phyloP scores from a whole-genome alignment of 1,284 basidiomycete genomes.

The Irpex sp. region DNA sequence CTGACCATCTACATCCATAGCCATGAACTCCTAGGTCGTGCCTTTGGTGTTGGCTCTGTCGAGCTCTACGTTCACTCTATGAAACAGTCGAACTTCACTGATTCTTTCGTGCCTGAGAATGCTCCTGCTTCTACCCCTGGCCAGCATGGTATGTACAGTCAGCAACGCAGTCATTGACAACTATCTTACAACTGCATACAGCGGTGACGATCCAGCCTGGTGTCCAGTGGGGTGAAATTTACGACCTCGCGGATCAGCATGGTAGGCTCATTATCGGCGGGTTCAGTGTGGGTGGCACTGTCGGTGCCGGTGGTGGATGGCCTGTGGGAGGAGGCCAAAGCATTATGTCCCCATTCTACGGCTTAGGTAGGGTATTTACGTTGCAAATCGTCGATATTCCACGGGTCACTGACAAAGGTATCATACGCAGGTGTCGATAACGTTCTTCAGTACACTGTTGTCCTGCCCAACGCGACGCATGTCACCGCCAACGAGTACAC shows the following conservation, averaged over 20 bases:
- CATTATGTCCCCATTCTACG: slow-evolving; percentile 30
- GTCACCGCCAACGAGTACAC: slow-evolving; percentile 33
- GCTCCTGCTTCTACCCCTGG: not conserved
- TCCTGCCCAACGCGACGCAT: slow-evolving; percentile 33
- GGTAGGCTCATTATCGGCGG: not conserved
- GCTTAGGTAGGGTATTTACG: slow-evolving; percentile 21
- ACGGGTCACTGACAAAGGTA: not conserved
- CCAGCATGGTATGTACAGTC: not conserved
- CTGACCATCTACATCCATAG: not conserved
- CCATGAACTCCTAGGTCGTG: not conserved
- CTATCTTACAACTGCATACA: not conserved
- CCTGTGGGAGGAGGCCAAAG: slow-evolving; percentile 45
- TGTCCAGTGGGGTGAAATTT: not conserved
- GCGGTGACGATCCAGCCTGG: not conserved
- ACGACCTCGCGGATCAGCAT: not conserved
- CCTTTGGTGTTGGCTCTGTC: not conserved
- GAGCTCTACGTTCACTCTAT: not conserved
- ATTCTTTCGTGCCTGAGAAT: not conserved
- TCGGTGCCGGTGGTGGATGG: not conserved
- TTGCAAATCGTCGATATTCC: not conserved
- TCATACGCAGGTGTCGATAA: slow-evolving; percentile 33
- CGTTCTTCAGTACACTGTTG: slow-evolving; percentile 36
- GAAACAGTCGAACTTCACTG: not conserved
- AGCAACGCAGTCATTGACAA: not conserved
- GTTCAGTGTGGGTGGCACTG: not conserved